Conservation (phyloP, 345 rosid genomes). For the Bretschneidera sinensis region DNA sequence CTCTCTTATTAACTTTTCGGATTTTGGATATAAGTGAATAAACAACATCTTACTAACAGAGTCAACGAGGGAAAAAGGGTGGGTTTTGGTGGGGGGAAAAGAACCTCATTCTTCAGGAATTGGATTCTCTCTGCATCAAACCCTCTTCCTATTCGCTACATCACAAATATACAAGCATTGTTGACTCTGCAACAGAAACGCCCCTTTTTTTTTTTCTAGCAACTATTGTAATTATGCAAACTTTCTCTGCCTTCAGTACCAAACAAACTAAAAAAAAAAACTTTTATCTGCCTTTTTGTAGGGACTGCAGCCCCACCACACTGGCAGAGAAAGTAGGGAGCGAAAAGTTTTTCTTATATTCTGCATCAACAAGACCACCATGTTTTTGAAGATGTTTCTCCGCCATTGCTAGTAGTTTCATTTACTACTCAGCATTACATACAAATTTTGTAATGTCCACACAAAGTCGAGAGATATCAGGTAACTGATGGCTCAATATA, state of each 20-base stretch:
- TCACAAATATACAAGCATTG: conserved; percentile 7
- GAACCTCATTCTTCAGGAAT: conserved; percentile 64
- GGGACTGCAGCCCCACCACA: too few relatives aligned
- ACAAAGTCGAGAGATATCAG: too few relatives aligned
- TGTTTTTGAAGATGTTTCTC: too few relatives aligned
- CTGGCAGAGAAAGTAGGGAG: neutral
- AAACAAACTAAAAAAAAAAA: too few relatives aligned
- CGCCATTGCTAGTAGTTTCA: too few relatives aligned
- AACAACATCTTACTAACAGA: conserved; percentile 21
- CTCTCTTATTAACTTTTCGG: conserved; percentile 17
- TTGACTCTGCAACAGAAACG: conserved; percentile 15
- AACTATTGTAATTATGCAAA: too few relatives aligned
- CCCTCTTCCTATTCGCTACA: conserved; percentile 39
- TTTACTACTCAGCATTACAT: too few relatives aligned
- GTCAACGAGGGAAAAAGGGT: conserved; percentile 38
- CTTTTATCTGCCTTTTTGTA: conserved; percentile 3
- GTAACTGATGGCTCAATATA: too few relatives aligned
- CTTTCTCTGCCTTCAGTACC: too few relatives aligned
- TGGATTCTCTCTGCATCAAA: conserved; percentile 51
- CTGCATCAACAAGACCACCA: neutral
- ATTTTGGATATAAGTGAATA: conserved; percentile 48
- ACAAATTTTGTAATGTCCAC: too few relatives aligned
- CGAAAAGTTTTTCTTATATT: neutral
- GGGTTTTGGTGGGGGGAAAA: conserved; percentile 35
- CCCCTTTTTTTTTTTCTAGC: conserved; percentile 12